Conservation (phyloP, 2,329 filamentous ascomycete genomes). For the Neopestalotiopsis sp. region DNA sequence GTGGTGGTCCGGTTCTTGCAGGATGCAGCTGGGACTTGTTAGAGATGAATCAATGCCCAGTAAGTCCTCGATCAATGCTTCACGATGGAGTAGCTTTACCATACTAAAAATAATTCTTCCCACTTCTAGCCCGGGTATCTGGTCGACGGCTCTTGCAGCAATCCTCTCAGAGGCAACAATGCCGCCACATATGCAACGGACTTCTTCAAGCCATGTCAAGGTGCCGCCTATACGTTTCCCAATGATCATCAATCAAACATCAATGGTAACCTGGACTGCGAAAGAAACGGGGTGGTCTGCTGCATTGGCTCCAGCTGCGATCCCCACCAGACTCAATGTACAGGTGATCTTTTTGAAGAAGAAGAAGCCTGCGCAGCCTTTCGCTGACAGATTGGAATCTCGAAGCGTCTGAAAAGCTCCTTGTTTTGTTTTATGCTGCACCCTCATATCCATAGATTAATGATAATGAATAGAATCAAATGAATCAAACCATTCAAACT, state of each 20-base stretch:
- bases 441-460: not conserved
- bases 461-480: no score
- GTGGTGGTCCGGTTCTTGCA: slow-evolving; percentile 4
- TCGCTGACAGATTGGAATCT: not conserved
- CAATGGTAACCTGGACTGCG: slow-evolving; percentile 5
- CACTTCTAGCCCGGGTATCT: not conserved
- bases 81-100: not conserved
- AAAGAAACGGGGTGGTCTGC: not conserved
- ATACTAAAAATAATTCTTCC: not conserved
- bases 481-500: no score
- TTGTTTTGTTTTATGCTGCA: not conserved
- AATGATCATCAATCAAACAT: slow-evolving; percentile 6
- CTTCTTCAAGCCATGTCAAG: slow-evolving; percentile 10
- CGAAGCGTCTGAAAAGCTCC: not conserved
- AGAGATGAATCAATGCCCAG: not conserved
- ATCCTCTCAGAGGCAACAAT: not conserved
- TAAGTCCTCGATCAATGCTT: not conserved
- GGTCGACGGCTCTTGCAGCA: slow-evolving; percentile 2
- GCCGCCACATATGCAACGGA: not conserved
- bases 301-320: slow-evolving; percentile 1
- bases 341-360: not conserved
- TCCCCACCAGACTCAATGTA: not conserved
- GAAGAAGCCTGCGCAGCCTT: not conserved
- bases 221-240: slow-evolving; percentile 8
- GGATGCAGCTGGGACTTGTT: slow-evolving; percentile 13